These are phyloP conservation scores for Agapanthus africanus DNA, from an alignment of 106 monocot species.

Conservation along the genomic window DNA sequence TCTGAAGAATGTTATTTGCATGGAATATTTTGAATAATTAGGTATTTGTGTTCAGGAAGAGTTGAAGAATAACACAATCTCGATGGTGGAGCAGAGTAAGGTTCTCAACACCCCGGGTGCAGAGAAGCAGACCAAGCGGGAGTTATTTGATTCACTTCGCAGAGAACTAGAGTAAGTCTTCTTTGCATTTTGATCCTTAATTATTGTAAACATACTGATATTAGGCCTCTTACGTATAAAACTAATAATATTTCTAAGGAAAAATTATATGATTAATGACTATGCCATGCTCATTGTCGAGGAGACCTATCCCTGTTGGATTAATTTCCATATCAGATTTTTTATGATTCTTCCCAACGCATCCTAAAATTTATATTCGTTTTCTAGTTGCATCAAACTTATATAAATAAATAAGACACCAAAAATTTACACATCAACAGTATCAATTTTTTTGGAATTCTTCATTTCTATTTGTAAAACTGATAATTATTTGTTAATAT, in stretches of 20 bases:
- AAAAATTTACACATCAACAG: no score
- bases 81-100: slow-evolving; percentile 96
- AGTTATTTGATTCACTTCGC: slow-evolving; percentile 84
- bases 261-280: background rate
- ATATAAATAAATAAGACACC: no score
- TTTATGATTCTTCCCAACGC: no score
- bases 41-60: slow-evolving; percentile 56
- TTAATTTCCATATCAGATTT: no score
- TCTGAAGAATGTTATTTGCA: background rate
- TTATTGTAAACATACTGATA: background rate
- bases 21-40: background rate
- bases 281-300: no score
- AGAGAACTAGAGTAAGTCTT: slow-evolving; percentile 73
- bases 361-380: no score
- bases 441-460: no score
- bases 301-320: no score
- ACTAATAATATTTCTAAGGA: background rate
- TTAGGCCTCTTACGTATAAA: background rate
- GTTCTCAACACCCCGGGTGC: slow-evolving; percentile 95
- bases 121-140: slow-evolving; percentile 91
- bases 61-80: slow-evolving; percentile 85
- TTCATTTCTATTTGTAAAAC: no score
- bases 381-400: no score
- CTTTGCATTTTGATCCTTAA: no score
- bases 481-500: no score